Percentiles rank a stretch among this genome's conserved stretches.
phyloP scores from a whole-genome alignment of 106 monocot species.

The Acanthochlamys bracteata region DNA sequence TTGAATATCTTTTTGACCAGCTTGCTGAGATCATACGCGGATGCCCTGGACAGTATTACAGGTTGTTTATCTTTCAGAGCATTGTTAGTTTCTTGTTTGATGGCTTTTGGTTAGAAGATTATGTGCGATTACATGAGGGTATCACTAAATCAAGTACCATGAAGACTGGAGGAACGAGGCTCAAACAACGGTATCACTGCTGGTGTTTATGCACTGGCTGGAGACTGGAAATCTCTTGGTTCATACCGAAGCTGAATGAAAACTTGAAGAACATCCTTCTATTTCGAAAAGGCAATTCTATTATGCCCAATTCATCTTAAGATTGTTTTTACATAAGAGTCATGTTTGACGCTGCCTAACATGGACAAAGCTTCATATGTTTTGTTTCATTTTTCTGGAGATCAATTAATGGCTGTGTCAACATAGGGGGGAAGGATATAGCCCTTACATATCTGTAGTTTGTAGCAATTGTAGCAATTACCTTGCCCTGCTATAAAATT shows the following conservation, averaged over 20 bases:
- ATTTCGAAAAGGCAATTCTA: too few relatives aligned
- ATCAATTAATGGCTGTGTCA: too few relatives aligned
- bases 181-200: constrained; percentile 61
- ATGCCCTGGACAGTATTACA: constrained; percentile 84
- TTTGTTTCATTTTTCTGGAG: too few relatives aligned
- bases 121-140: neutral
- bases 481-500: too few relatives aligned
- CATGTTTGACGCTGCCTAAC: too few relatives aligned
- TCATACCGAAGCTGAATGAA: constrained; percentile 68
- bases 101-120: constrained; percentile 1
- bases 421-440: too few relatives aligned
- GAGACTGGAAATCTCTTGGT: constrained; percentile 65
- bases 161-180: constrained; percentile 89
- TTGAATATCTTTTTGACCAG: constrained; percentile 42
- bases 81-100: constrained; percentile 1
- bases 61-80: constrained; percentile 19
- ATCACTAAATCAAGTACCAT: constrained; percentile 45
- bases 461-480: too few relatives aligned
- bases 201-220: constrained; percentile 81
- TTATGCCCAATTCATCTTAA: too few relatives aligned
- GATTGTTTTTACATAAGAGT: too few relatives aligned
- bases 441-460: too few relatives aligned
- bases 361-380: too few relatives aligned
- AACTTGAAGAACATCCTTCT: constrained; percentile 50
- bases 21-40: constrained; percentile 64